phyloP scores from a whole-genome alignment of 352 stramenopile genomes.

The Phytophthora hibernalis region DNA sequence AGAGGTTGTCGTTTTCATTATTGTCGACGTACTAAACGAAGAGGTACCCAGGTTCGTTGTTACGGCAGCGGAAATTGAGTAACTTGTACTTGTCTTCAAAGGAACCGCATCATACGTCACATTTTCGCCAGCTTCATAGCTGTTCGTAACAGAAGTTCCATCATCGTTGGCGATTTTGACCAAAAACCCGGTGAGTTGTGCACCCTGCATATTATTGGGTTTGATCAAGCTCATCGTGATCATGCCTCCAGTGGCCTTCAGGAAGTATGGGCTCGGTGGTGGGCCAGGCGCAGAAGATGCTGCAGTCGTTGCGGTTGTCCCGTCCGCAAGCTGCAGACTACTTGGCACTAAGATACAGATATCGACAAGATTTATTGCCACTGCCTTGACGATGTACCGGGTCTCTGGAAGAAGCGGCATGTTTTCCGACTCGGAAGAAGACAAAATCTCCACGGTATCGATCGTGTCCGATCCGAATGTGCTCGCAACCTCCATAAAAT shows the following conservation, averaged over 20 bases:
- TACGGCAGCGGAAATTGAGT: constrained; percentile 45
- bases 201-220: constrained; percentile 61
- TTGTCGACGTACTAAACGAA: constrained; percentile 32
- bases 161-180: constrained; percentile 41
- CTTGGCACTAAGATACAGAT: constrained; percentile 42
- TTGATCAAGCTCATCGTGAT: constrained; percentile 55
- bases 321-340: constrained; percentile 18
- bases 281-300: constrained; percentile 42
- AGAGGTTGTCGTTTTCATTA: constrained; percentile 38
- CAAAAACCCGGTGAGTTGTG: constrained; percentile 51
- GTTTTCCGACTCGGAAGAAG: constrained; percentile 29
- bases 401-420: constrained; percentile 40
- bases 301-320: constrained; percentile 35
- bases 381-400: constrained; percentile 58
- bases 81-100: constrained; percentile 38
- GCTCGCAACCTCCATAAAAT: constrained; percentile 45
- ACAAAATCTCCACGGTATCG: constrained; percentile 45
- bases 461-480: constrained; percentile 31
- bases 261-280: constrained; percentile 55
- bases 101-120: constrained; percentile 34
- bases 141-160: constrained; percentile 20
- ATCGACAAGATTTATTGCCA: constrained; percentile 58
- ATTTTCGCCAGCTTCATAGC: constrained; percentile 30
- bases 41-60: constrained; percentile 51
- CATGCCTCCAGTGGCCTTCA: constrained; percentile 56